These are phyloP conservation scores for Exophiala sideris DNA, from an alignment of 2,329 filamentous ascomycete genomes.

Conservation along the genomic window DNA sequence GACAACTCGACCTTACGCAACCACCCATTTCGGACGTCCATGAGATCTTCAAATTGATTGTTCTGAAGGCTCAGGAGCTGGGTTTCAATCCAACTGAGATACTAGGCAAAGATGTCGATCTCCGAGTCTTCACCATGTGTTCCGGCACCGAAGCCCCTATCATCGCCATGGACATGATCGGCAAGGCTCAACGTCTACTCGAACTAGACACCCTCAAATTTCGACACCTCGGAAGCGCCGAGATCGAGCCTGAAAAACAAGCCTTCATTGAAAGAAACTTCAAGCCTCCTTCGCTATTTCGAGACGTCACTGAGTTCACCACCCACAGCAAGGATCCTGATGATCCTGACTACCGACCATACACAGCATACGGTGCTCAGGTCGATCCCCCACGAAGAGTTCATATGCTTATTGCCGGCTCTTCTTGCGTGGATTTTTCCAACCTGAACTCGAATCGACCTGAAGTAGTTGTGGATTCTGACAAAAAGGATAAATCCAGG, in stretches of 20 bases:
- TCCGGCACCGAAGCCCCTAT: slow-evolving; percentile 75
- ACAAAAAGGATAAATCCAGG: no score
- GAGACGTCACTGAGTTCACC: slow-evolving; percentile 58
- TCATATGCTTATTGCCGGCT: slow-evolving; percentile 69
- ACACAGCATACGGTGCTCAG: slow-evolving; percentile 64
- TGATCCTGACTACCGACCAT: slow-evolving; percentile 30
- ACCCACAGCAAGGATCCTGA: slow-evolving; percentile 37
- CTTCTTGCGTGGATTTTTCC: slow-evolving; percentile 74
- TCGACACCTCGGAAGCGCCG: slow-evolving; percentile 59
- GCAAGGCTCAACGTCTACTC: slow-evolving; percentile 39
- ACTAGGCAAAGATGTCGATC: slow-evolving; percentile 34
- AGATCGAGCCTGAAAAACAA: slow-evolving; percentile 63
- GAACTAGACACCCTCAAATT: slow-evolving; percentile 41
- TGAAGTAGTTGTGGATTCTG: slow-evolving; percentile 40
- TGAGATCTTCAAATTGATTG: slow-evolving; percentile 51
- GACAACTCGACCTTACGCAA: no score
- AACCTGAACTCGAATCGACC: slow-evolving; percentile 58
- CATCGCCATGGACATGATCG: slow-evolving; percentile 60
- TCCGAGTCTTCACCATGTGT: slow-evolving; percentile 68
- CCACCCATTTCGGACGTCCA: slow-evolving; percentile 33
- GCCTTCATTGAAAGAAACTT: slow-evolving; percentile 63
- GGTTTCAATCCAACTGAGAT: slow-evolving; percentile 38
- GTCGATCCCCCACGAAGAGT: slow-evolving; percentile 54
- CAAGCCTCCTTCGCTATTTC: slow-evolving; percentile 51
- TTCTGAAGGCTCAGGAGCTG: slow-evolving; percentile 24